Conservation (phyloP, 2,329 filamentous ascomycete genomes). For the Xylariales sp. region DNA sequence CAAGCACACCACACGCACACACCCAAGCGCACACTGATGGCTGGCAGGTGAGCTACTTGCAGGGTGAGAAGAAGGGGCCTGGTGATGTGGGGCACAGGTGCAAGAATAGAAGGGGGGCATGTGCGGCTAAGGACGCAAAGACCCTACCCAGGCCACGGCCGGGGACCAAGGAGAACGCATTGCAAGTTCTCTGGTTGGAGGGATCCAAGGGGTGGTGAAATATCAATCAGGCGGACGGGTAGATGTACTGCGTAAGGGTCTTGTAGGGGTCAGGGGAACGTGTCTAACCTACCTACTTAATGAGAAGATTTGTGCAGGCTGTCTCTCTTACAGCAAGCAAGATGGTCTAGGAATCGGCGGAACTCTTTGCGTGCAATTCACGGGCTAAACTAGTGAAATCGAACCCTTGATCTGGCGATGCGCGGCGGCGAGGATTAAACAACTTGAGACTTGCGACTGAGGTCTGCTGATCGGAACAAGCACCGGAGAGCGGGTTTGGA, state of each 20-base stretch:
- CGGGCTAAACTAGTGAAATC: no score
- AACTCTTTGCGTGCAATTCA: no score
- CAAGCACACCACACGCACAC: no score
- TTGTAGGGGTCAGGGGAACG: not conserved
- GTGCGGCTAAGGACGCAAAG: slow-evolving; percentile 1
- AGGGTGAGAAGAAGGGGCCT: slow-evolving; percentile 5
- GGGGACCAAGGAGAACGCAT: no score
- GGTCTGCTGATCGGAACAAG: no score
- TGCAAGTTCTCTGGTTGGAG: slow-evolving; percentile 3
- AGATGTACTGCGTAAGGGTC: not conserved
- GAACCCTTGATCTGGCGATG: no score
- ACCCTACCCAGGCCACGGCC: no score
- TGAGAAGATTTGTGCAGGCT: not conserved
- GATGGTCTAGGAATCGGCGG: no score
- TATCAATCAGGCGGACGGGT: not conserved
- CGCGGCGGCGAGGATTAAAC: no score
- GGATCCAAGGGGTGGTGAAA: not conserved
- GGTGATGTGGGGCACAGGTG: slow-evolving; percentile 4
- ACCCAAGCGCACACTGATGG: no score
- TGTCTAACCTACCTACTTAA: not conserved
- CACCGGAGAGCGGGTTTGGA: no score
- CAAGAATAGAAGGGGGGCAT: not conserved
- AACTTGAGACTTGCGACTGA: no score
- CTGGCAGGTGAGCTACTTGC: not conserved
- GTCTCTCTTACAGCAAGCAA: not conserved